These are phyloP conservation scores for Beta lomatogona DNA, from an alignment of 179 eudicot species.

Conservation along the genomic window DNA sequence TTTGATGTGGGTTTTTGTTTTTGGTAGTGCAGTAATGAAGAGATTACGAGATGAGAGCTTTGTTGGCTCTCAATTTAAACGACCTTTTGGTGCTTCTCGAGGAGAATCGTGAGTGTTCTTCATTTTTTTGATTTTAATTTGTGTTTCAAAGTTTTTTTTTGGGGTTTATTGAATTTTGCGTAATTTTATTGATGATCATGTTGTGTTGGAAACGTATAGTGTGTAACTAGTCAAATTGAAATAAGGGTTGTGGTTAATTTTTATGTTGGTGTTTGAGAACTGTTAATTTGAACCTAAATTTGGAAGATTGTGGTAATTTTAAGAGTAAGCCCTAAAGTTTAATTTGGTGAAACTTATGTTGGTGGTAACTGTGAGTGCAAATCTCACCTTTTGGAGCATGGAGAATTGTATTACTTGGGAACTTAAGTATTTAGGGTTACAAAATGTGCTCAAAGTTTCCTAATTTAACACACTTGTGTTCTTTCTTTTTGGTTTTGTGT, in stretches of 20 bases:
- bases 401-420: neutral
- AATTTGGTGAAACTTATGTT: neutral
- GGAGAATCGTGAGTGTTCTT: slow-evolving; percentile 66
- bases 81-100: slow-evolving; percentile 60
- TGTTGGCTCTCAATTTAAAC: slow-evolving; percentile 65
- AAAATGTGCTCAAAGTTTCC: neutral
- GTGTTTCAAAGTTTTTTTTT: neutral
- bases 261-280: neutral
- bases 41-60: slow-evolving; percentile 75
- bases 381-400: neutral
- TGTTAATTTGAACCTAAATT: slow-evolving; percentile 13
- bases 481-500: slow-evolving; percentile 9
- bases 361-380: neutral
- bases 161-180: slow-evolving; percentile 8
- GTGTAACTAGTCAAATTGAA: slow-evolving; percentile 14
- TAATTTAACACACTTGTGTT: neutral
- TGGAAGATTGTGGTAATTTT: slow-evolving; percentile 1
- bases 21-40: slow-evolving; percentile 65
- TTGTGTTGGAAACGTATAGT: neutral
- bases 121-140: neutral
- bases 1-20: slow-evolving; percentile 22
- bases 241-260: slow-evolving; percentile 18
- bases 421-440: slow-evolving; percentile 12
- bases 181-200: slow-evolving; percentile 28
- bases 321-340: slow-evolving; percentile 15